Evolutionary conservation across 2,329 filamentous ascomycete species (phyloP).

Genomic region (Colletotrichum sp.): DNA sequence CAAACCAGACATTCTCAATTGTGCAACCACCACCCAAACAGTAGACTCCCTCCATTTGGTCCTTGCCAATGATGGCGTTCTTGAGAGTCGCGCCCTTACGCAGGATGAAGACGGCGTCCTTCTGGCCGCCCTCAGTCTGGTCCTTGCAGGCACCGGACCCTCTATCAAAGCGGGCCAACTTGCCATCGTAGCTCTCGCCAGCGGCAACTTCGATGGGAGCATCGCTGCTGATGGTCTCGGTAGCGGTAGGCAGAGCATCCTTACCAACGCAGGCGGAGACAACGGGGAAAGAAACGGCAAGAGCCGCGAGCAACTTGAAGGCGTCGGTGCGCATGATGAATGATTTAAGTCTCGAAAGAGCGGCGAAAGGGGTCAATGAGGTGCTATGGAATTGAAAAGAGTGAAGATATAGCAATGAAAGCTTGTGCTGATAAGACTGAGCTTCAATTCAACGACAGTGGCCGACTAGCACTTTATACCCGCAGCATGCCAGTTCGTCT

Average conservation of each 20-base stretch:
- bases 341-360: not conserved
- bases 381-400: not conserved
- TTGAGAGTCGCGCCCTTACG: conserved; percentile 46
- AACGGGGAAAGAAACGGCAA: conserved; percentile 20
- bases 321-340: conserved; percentile 1
- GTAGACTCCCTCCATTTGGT: conserved; percentile 32
- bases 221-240: conserved; percentile 28
- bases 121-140: conserved; percentile 45
- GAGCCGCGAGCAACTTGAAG: conserved; percentile 9
- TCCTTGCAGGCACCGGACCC: conserved; percentile 44
- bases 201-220: conserved; percentile 35
- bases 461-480: not conserved
- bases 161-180: conserved; percentile 41
- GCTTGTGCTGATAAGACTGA: not conserved
- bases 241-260: conserved; percentile 31
- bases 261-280: conserved; percentile 27
- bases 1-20: conserved; percentile 30
- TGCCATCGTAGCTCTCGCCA: conserved; percentile 35
- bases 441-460: not conserved
- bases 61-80: conserved; percentile 51
- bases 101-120: conserved; percentile 49
- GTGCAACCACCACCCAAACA: conserved; percentile 30
- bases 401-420: not conserved
- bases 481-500: not conserved
- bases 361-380: not conserved